Evolutionary conservation across 2,329 filamentous ascomycete genomes (phyloP).

Genomic region (Fusarium scirpi): DNA sequence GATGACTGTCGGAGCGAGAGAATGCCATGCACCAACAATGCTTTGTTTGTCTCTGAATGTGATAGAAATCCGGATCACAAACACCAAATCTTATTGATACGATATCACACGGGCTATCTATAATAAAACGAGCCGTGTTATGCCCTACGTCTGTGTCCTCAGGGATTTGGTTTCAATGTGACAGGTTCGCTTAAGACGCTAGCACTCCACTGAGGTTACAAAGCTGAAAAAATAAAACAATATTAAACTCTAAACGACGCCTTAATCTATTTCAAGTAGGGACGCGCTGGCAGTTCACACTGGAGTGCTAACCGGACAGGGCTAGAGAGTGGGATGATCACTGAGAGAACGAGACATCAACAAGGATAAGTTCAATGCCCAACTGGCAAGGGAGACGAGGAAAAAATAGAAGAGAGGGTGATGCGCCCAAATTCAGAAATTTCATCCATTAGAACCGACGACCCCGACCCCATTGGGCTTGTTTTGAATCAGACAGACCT

Average conservation of each 20-base stretch:
- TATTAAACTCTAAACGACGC: slow-evolving; percentile 10
- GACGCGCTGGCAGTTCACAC: background rate
- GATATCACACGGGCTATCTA: background rate
- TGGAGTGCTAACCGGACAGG: background rate
- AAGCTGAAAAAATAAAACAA: slow-evolving; percentile 7
- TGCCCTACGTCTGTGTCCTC: background rate
- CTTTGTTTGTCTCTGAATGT: background rate
- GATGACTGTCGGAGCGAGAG: too few relatives aligned
- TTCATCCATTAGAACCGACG: background rate
- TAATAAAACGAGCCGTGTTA: background rate
- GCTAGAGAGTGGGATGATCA: slow-evolving; percentile 3
- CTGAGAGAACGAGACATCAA: slow-evolving; percentile 4
- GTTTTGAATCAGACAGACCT: background rate
- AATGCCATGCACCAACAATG: background rate
- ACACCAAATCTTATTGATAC: background rate
- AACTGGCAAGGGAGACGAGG: background rate
- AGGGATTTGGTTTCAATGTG: slow-evolving; percentile 1
- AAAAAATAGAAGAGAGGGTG: slow-evolving; percentile 4
- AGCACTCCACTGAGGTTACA: background rate
- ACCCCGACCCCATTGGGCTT: background rate
- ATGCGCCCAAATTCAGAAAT: slow-evolving; percentile 1
- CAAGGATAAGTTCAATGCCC: slow-evolving; percentile 9
- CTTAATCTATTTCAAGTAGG: slow-evolving; percentile 7
- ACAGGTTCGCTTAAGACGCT: background rate
- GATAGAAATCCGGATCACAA: background rate